Evolutionary conservation across 257 asterid species (phyloP).

Genomic region (Coffea canephora): DNA sequence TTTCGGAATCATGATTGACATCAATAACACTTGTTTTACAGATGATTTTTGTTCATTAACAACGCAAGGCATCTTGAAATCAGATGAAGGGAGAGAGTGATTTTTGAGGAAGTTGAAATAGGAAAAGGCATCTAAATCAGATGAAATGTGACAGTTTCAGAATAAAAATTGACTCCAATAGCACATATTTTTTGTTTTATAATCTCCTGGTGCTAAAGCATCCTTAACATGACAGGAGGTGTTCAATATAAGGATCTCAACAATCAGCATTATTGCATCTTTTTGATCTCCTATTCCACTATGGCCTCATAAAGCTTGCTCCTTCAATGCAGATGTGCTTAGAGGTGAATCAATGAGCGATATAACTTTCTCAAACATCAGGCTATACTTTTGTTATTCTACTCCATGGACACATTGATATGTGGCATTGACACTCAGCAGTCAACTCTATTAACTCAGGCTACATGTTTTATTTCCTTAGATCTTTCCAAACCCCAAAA

Average conservation of each 20-base stretch:
- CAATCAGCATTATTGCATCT: no score
- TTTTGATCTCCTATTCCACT: no score
- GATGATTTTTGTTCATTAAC: no score
- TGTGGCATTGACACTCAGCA: not conserved
- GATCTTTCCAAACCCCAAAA: not conserved
- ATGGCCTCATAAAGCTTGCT: no score
- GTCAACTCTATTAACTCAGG: not conserved
- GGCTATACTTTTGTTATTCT: not conserved
- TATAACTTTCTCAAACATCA: not conserved
- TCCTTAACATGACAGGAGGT: no score
- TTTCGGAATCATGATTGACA: not conserved
- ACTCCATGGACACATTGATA: no score
- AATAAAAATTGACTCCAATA: not conserved
- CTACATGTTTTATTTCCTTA: not conserved
- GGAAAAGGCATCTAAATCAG: not conserved
- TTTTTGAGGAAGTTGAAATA: not conserved
- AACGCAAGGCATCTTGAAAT: not conserved
- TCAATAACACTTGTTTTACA: not conserved
- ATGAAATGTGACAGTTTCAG: not conserved
- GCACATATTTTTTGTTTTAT: not conserved
- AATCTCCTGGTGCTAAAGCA: no score
- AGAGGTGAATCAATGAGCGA: no score
- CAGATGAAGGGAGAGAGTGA: not conserved
- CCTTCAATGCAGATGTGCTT: no score
- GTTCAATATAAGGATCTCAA: no score